Percentiles rank a stretch among this genome's conserved stretches.
Conservation (phyloP, 306 rosid genomes). For the Luffa acutangula region DNA sequence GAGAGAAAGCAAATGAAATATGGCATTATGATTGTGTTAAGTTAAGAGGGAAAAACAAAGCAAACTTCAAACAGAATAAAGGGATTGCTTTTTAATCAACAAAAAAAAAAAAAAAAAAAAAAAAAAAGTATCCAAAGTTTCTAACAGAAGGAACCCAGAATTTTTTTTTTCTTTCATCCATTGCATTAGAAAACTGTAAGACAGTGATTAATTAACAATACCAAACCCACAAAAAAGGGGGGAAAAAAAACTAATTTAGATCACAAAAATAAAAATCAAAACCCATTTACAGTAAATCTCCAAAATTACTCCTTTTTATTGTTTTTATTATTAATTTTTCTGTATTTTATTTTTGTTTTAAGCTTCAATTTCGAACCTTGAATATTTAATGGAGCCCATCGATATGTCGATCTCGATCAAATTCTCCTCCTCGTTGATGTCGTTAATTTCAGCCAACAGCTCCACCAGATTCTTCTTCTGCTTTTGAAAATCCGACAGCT, state of each 20-base stretch:
- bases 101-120: background rate
- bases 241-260: background rate
- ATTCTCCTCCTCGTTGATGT: conserved; percentile 80
- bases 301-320: background rate
- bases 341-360: background rate
- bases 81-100: conserved; percentile 18
- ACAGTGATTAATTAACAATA: background rate
- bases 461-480: conserved; percentile 41
- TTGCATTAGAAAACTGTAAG: background rate
- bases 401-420: conserved; percentile 89
- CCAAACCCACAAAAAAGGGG: background rate
- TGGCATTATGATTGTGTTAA: background rate
- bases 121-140: conserved; percentile 40
- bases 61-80: background rate
- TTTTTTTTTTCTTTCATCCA: background rate
- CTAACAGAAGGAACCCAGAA: conserved; percentile 11
- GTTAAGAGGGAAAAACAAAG: conserved; percentile 21
- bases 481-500: conserved; percentile 25
- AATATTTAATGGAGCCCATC: conserved; percentile 87
- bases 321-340: background rate
- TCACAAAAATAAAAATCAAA: conserved; percentile 27
- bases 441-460: conserved; percentile 60
- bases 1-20: background rate
- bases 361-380: conserved; percentile 86
- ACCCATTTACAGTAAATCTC: conserved; percentile 14